A percentile compares a stretch with the other conserved stretches of the same genome.
phyloP scores from a whole-genome alignment of 176 grass and related monocot genomes.

The Sorghum bicolor region DNA sequence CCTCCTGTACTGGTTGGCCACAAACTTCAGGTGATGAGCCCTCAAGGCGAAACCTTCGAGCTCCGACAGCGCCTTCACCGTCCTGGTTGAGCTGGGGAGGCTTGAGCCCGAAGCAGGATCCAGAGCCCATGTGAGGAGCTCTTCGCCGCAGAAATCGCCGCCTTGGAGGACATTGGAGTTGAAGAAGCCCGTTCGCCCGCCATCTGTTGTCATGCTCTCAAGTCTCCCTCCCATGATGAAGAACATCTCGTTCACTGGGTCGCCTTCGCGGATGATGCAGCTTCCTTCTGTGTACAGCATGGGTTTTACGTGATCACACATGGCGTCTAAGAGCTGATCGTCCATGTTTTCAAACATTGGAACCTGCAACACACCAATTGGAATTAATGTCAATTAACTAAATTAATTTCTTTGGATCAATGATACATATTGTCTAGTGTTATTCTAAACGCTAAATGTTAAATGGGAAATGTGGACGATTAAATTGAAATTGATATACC shows the following conservation, averaged over 20 bases:
- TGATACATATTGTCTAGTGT: no score
- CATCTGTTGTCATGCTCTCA: constrained; percentile 66
- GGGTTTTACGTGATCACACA: constrained; percentile 71
- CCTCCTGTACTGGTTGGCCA: constrained; percentile 72
- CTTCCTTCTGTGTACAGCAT: constrained; percentile 68
- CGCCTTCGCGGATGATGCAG: constrained; percentile 70
- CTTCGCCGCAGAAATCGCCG: constrained; percentile 88
- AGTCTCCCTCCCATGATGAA: constrained; percentile 80
- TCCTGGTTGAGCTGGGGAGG: constrained; percentile 82
- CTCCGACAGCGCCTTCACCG: constrained; percentile 62
- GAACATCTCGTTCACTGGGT: constrained; percentile 79
- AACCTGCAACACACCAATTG: constrained; percentile 39
- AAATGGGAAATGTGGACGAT: no score
- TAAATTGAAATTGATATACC: no score
- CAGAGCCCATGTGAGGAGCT: constrained; percentile 96
- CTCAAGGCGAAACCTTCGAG: constrained; percentile 75
- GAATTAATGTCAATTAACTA: neutral
- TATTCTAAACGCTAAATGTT: no score
- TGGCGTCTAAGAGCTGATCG: constrained; percentile 67
- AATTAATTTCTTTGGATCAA: no score
- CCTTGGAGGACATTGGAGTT: constrained; percentile 64
- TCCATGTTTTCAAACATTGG: constrained; percentile 88
- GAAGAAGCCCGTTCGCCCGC: constrained; percentile 69
- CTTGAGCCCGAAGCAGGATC: constrained; percentile 51
- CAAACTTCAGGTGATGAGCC: constrained; percentile 69